These are phyloP conservation scores for Vaccinium vitisidaea DNA, from an alignment of 148 eudicot genomes.

Conservation along the genomic window DNA sequence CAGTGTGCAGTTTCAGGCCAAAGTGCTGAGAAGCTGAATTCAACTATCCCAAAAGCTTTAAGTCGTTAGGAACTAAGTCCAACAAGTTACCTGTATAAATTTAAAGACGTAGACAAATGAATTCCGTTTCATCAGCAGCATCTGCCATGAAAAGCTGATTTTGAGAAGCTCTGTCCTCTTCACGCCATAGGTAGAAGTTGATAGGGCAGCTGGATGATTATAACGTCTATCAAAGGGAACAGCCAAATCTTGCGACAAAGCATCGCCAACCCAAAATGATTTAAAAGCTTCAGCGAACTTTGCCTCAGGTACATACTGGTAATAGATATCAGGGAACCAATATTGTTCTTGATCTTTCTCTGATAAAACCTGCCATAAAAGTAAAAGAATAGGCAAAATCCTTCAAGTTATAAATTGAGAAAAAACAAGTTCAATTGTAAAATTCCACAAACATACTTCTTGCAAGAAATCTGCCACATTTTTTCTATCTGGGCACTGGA, in stretches of 20 bases:
- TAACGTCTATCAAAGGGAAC: conserved; percentile 53
- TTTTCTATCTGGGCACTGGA: conserved; percentile 81
- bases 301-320: conserved; percentile 60
- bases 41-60: not conserved
- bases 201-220: conserved; percentile 78
- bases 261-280: conserved; percentile 61
- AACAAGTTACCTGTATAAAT: conserved; percentile 58
- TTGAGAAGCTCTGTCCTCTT: conserved; percentile 63
- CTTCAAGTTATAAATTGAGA: not conserved
- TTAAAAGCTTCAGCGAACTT: conserved; percentile 79
- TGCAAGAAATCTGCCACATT: conserved; percentile 90
- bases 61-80: not conserved
- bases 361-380: conserved; percentile 64
- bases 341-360: conserved; percentile 85
- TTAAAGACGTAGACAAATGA: conserved; percentile 73
- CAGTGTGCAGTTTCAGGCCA: too few species aligned
- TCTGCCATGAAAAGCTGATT: conserved; percentile 79
- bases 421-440: not conserved
- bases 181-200: conserved; percentile 77
- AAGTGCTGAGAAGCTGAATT: too few species aligned
- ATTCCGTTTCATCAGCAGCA: conserved; percentile 73
- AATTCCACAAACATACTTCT: conserved; percentile 50
- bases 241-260: conserved; percentile 57
- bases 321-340: conserved; percentile 54
- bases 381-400: not conserved